Conservation (phyloP, 31 red algal species). For the Asparagopsis taxiformis region DNA sequence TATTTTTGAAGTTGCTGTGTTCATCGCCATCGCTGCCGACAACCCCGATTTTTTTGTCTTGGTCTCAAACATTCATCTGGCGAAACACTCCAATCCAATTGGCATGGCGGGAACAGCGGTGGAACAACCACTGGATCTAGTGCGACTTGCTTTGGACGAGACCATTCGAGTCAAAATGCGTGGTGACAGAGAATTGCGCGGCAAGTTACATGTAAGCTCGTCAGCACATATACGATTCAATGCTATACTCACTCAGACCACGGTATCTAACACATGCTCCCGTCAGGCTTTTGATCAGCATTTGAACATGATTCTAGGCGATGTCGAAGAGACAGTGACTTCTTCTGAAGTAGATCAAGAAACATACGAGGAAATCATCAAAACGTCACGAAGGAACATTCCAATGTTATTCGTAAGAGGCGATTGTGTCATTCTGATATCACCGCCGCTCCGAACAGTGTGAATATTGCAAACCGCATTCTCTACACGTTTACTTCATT, state of each 20-base stretch:
- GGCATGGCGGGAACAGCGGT: slow-evolving; percentile 41
- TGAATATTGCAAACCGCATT: slow-evolving; percentile 31
- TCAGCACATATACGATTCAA: no score
- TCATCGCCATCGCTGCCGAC: no score
- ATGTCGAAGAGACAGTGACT: slow-evolving; percentile 91
- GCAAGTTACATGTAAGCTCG: slow-evolving; percentile 87
- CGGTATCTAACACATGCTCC: no score
- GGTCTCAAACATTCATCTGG: background rate
- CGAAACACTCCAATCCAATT: background rate
- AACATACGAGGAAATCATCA: slow-evolving; percentile 91
- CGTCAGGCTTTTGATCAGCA: slow-evolving; percentile 95
- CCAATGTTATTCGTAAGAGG: slow-evolving; percentile 95
- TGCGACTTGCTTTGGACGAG: slow-evolving; percentile 91
- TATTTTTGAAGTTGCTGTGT: no score
- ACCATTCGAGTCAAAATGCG: slow-evolving; percentile 85
- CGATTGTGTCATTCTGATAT: slow-evolving; percentile 92
- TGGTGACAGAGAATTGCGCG: slow-evolving; percentile 85
- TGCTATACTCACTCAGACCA: no score
- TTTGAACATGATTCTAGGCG: slow-evolving; percentile 92
- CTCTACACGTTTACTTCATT: background rate
- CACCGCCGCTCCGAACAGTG: slow-evolving; percentile 80
- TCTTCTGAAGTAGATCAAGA: slow-evolving; percentile 83
- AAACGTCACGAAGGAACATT: slow-evolving; percentile 62
- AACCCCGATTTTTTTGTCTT: no score
- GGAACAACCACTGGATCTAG: slow-evolving; percentile 88